Evolutionary conservation across 2,329 filamentous ascomycete species (phyloP), one percentile per base, ranked within the genome.

Genomic region (Penicillium sp.): DNA sequence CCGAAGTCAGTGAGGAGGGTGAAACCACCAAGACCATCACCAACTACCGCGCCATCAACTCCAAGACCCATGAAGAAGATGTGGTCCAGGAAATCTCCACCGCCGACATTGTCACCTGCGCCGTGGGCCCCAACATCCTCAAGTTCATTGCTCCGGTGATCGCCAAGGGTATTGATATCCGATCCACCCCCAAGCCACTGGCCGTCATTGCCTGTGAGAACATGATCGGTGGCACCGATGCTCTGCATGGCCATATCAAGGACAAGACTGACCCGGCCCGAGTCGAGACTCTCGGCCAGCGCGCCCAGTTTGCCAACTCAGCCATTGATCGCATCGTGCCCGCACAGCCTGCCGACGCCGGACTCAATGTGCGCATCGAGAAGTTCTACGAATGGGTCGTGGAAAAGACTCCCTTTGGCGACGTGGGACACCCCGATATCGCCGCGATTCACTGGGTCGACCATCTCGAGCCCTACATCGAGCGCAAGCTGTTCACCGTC

Each of bases 301-400:
- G 91, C 68, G 93, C 93, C 49, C 87, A 90, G 66, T 98, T 96
- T 74, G 93, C 93, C 79, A 99, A 99, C 82, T 96, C 91, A 61
- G 95, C 95, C 68, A 97, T 99, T 74, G 95, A 99, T 82, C 91
- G 95, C 60, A 99, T 99, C 73, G 95, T 98, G 24, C 95, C 95
- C 14, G 90, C 91, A 44, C 95, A 98, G 79, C 88, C 91, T 59
- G 79, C 86, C 50, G 80, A 90, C 68, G 85, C 88, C 24, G 92
- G 92, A 55, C 84, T 99, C 45, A 88, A 97, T 71, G 95, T 99
- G 65, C 93, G 89, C 70, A 92, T 99, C 48, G 95, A 99, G 84
- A 95, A 95, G 80, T 99, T 98, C 83, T 97, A 91, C 80, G 95
- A 99, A 81, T 99, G 95, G 95, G 93, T 95, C 39, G 93, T 99